Base-by-base conservation (phyloP, 768 basidiomycete species). In the Strobilomyces confusus region DNA sequence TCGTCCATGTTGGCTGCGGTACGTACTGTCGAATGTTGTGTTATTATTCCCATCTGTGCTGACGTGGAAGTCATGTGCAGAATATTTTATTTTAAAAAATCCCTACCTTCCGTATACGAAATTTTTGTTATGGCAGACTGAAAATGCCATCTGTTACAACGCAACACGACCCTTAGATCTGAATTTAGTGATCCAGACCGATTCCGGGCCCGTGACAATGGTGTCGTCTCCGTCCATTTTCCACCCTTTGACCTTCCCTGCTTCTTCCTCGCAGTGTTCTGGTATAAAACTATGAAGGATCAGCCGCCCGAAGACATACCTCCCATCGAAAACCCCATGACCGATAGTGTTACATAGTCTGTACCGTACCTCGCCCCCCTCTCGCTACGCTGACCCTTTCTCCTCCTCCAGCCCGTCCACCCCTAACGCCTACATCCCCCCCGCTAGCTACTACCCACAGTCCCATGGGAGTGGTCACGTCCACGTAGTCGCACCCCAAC, bases 151-250 rank as follows among this genome's bases (percentile, higher is more conserved):
- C 67, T 68, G 70, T 70, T 72, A 71, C 68, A 68, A 74, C 72
- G 74, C 80, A 80, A 76, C 75, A 69, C 76, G 82, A 83, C 82
- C 82, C 82, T 83, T 81, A 83, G 81, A 83, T 83, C 80, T 83
- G 78, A 79, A 80, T 75, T 79, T 78, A 74, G 76, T 77, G 78
- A 80, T 79, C 81, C 75, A 70, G 67, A 55, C 70, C 71, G 69
- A 70, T 69, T 70, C 68, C 69, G 68, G 69, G 72, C 63, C 69
- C 72, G 69, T 69, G 59, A 69, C 69, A 71, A 73, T 71, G 72
- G 71, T 68, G 61, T 63, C 61, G 58, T 66, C 67, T 54, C 65
- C 68, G 70, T 71, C 69, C 69, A 69, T 69, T 69, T 73, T 69
- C 68, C 67, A 62, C 69, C 67, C 68, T 70, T 63, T n/a, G 50